These are phyloP conservation scores for Cladosporium sphaerospermum DNA, from an alignment of 2,329 filamentous ascomycete species.

Conservation along the genomic window DNA sequence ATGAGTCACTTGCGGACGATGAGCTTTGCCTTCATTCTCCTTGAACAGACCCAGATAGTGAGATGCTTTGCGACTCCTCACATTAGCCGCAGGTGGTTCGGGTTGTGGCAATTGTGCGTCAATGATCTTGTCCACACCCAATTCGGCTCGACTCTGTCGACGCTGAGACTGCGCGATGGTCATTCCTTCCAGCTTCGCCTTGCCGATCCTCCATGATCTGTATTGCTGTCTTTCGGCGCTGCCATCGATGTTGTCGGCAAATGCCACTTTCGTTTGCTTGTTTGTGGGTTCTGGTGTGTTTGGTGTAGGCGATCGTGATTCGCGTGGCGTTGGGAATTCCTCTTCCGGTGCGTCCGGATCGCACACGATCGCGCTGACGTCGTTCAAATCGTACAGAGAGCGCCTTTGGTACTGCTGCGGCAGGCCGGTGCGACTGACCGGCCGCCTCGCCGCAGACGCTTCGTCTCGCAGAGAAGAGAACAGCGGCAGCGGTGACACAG, in stretches of 20 bases:
- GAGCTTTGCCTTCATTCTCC: slow-evolving; percentile 29
- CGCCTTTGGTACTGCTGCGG: slow-evolving; percentile 25
- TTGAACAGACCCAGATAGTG: slow-evolving; percentile 60
- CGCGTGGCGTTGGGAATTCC: background rate
- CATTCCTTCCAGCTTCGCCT: slow-evolving; percentile 36
- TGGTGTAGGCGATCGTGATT: slow-evolving; percentile 2
- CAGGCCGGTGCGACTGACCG: slow-evolving; percentile 16
- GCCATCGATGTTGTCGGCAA: slow-evolving; percentile 16
- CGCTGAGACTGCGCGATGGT: slow-evolving; percentile 33
- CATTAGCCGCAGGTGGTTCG: slow-evolving; percentile 46
- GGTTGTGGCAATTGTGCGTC: slow-evolving; percentile 56
- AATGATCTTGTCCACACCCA: slow-evolving; percentile 54
- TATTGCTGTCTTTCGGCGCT: slow-evolving; percentile 41
- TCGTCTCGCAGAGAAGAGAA: background rate
- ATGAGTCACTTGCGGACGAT: background rate
- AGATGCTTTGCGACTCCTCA: slow-evolving; percentile 59
- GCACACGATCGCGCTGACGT: slow-evolving; percentile 13
- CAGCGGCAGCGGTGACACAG: slow-evolving; percentile 5
- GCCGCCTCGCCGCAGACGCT: slow-evolving; percentile 1
- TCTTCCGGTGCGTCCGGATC: background rate
- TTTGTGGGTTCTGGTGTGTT: slow-evolving; percentile 1
- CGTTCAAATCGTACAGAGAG: slow-evolving; percentile 28
- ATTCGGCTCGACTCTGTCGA: slow-evolving; percentile 25
- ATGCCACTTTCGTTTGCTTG: slow-evolving; percentile 1
- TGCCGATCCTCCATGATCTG: slow-evolving; percentile 44